Evolutionary conservation across 345 rosid genomes (phyloP).

Genomic region (Rhodomyrtus tomentosa): DNA sequence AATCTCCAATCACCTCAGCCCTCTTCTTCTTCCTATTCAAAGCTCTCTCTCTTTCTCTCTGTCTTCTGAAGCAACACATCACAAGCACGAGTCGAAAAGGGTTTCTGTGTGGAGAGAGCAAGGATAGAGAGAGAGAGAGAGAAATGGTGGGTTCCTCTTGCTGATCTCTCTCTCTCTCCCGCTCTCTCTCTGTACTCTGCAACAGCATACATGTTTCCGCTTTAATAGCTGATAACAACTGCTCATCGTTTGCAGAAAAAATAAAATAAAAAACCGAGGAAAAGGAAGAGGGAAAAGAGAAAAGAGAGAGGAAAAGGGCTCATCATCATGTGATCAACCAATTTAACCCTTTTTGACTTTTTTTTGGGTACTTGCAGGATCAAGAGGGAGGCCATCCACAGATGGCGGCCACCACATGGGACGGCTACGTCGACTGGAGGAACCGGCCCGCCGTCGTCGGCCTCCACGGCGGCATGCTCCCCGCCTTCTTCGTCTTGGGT

Average conservation of each 20-base stretch:
- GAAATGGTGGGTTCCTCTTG: constrained; percentile 49
- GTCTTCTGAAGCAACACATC: not conserved
- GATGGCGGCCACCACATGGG: constrained; percentile 29
- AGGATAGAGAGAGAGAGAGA: not conserved
- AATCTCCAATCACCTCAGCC: not conserved
- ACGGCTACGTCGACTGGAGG: constrained; percentile 73
- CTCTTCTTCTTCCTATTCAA: not conserved
- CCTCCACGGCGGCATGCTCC: constrained; percentile 63
- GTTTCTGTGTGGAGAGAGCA: not conserved
- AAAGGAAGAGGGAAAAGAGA: not conserved
- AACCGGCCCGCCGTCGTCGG: constrained; percentile 41
- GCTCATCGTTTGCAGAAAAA: not conserved
- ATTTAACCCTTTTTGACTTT: not conserved
- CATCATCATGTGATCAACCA: not conserved
- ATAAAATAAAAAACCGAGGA: not conserved
- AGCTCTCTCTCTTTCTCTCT: not conserved
- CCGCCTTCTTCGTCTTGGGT: constrained; percentile 71
- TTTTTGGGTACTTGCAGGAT: not conserved
- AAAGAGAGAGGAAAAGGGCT: not conserved
- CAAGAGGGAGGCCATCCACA: not conserved
- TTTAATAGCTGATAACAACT: not conserved
- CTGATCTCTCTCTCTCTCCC: not conserved
- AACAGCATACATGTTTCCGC: not conserved
- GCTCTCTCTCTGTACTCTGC: not conserved
- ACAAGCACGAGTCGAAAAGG: not conserved